These are phyloP conservation scores for Leccinum subtestaceum DNA, from an alignment of 768 basidiomycete genomes.

Conservation along the genomic window DNA sequence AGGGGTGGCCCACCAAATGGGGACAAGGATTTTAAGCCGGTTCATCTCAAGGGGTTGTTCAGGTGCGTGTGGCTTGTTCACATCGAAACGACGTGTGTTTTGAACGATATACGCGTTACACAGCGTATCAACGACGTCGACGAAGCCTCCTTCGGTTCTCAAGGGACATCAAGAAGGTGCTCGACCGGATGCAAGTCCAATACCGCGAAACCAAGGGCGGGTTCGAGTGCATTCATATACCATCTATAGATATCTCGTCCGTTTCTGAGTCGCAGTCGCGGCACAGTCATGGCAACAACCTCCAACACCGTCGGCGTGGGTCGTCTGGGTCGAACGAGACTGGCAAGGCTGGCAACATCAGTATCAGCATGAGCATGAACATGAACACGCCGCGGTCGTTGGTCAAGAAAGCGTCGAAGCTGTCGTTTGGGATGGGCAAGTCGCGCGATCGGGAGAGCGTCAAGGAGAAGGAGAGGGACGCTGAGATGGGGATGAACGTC, in stretches of 20 bases:
- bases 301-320: constrained; percentile 38
- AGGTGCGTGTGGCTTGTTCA: constrained; percentile 48
- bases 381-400: constrained; percentile 47
- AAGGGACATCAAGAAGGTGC: constrained; percentile 84
- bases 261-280: constrained; percentile 44
- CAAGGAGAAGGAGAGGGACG: constrained; percentile 43
- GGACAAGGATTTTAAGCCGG: constrained; percentile 86
- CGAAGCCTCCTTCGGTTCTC: constrained; percentile 77
- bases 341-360: constrained; percentile 26
- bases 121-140: constrained; percentile 93
- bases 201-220: constrained; percentile 88
- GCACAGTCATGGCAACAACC: constrained; percentile 20
- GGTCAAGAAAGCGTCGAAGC: constrained; percentile 71
- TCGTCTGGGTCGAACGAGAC: constrained; percentile 55
- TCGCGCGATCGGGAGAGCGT: constrained; percentile 45
- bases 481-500: not conserved
- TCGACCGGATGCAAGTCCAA: constrained; percentile 94
- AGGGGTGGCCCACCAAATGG: constrained; percentile 42
- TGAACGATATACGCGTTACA: not conserved
- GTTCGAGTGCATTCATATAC: constrained; percentile 94
- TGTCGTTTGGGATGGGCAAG: constrained; percentile 67
- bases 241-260: constrained; percentile 87
- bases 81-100: not conserved
- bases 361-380: not conserved
- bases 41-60: constrained; percentile 95